A percentile compares a stretch with the other conserved stretches of the same genome.
Evolutionary conservation across 306 rosid species (phyloP).

Genomic region (Vigna nakashimae): DNA sequence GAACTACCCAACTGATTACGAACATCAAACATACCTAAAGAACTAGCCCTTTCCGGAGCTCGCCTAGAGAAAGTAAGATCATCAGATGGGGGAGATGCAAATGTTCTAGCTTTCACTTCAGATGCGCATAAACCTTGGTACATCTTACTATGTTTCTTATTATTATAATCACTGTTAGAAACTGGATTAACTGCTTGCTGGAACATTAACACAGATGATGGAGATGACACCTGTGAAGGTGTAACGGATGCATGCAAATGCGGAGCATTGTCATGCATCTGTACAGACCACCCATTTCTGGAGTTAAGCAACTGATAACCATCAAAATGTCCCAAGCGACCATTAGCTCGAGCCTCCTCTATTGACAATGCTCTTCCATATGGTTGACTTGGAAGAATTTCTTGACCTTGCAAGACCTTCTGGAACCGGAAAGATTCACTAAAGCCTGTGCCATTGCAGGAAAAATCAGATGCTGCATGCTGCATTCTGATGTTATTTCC

Average conservation of each 20-base stretch:
- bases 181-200: constrained; percentile 76
- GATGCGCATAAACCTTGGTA: constrained; percentile 40
- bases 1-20: constrained; percentile 48
- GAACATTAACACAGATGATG: constrained; percentile 94
- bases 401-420: constrained; percentile 99
- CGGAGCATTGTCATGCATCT: constrained; percentile 54
- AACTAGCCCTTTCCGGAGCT: constrained; percentile 43
- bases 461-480: constrained; percentile 55
- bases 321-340: constrained; percentile 63
- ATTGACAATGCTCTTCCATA: constrained; percentile 63
- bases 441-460: constrained; percentile 74
- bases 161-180: constrained; percentile 47
- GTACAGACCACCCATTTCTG: constrained; percentile 66
- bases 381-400: constrained; percentile 80
- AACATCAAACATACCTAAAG: constrained; percentile 31
- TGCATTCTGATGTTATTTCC: constrained; percentile 68
- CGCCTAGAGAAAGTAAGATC: constrained; percentile 42
- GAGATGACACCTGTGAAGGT: constrained; percentile 80
- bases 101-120: constrained; percentile 54
- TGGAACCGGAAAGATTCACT: constrained; percentile 86
- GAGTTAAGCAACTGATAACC: constrained; percentile 62
- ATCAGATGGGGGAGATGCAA: constrained; percentile 37
- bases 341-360: constrained; percentile 57
- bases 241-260: constrained; percentile 58
- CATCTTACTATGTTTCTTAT: constrained; percentile 32